Evolutionary conservation across 2,329 filamentous ascomycete species (phyloP), one percentile per base, ranked within the genome.

Genomic region (Penicillium sp.): DNA sequence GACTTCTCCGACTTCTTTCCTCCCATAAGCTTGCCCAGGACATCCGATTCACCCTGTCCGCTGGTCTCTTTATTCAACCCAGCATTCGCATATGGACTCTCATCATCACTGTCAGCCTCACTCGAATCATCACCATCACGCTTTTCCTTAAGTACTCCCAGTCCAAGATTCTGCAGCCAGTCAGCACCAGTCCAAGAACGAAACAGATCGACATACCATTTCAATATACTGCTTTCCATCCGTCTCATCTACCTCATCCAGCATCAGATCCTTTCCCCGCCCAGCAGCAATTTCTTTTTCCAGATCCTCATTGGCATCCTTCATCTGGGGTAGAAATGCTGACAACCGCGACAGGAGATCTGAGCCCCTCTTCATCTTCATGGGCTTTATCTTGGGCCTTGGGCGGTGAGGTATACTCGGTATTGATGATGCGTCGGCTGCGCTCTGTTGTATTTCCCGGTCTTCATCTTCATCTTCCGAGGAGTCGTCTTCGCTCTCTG

Each of bases 101-200:
- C 54, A 23, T 52, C 42, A 10, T 56, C 59, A 13, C 52, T 56
- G 3, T 63, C 60, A 6, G 52, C 49, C 4, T 42, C 52, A 35
- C 54, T 60, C 4, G 52, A 49, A 9, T 52, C 52, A 7, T 57
- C 51, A 15, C 56, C 54, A 12, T 58, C 62, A 18, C 55, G 61
- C 46, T 69, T 69, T 51, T 75, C 72, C 59, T 73, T 69, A 18
- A 76, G 57, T 5, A 76, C 73, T 8, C 73, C 73, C 9, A 76
- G 56, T 5, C 72, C 72, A 41, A 76, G 63, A 49, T 75, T 70
- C 71, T 73, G 35, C 40, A 50, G 32, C 44, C 9, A 45, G 23
- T 38, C 31, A 50, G 52, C 24, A 49, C 44, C 31, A 42, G 40
- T 50, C 15, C 6, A 4, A 3, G 29, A 37, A 33, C 8, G 10